Conservation (phyloP, 371 early-diverging fungal species). For the Mortierella sp. region DNA sequence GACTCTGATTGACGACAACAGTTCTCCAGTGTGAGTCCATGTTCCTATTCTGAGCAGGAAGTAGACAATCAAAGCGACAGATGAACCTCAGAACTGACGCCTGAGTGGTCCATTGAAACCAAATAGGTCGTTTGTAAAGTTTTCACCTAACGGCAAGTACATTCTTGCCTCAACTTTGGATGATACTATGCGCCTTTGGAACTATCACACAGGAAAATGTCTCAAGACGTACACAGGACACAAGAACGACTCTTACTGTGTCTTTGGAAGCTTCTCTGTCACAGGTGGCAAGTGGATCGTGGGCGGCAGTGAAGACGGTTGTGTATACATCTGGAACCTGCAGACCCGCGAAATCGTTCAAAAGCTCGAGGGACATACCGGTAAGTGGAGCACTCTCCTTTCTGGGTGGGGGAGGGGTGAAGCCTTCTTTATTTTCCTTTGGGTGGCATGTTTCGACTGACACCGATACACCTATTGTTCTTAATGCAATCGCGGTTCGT, state of each 20-base stretch:
- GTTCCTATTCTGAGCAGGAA: not conserved
- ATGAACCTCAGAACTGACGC: too few species aligned
- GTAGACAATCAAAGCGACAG: too few species aligned
- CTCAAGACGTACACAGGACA: conserved; percentile 95
- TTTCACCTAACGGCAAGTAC: conserved; percentile 98
- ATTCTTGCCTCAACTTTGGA: conserved; percentile 95
- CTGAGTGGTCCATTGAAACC: too few species aligned
- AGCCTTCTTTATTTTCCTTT: conserved; percentile 1
- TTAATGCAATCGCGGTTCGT: too few species aligned
- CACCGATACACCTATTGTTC: too few species aligned
- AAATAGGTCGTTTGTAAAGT: conserved; percentile 95
- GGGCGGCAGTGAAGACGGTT: conserved; percentile 92
- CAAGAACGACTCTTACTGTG: conserved; percentile 90
- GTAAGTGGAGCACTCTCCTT: conserved; percentile 55
- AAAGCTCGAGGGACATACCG: conserved; percentile 89
- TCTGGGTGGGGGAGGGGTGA: not conserved
- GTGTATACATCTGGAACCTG: conserved; percentile 95
- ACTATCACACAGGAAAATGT: conserved; percentile 91
- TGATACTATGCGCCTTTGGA: conserved; percentile 95
- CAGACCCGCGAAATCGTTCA: conserved; percentile 95
- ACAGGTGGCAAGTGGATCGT: conserved; percentile 97
- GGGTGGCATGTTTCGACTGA: too few species aligned
- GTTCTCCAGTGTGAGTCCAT: conserved; percentile 86
- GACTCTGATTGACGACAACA: conserved; percentile 93
- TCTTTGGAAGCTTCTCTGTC: conserved; percentile 92